Evolutionary conservation across 148 eudicot genomes (phyloP).

Genomic region (Pouteria glomerata): DNA sequence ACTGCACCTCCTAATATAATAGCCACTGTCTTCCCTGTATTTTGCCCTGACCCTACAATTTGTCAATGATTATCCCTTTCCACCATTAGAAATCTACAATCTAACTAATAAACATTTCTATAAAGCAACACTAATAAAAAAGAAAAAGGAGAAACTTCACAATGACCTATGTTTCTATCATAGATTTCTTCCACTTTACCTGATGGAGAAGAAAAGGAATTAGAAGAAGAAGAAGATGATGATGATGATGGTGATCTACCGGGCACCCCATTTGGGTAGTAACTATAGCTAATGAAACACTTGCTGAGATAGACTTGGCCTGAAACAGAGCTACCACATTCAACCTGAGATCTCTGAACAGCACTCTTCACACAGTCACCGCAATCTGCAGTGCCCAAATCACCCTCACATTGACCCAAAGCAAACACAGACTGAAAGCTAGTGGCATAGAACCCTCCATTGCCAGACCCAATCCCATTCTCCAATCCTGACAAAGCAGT

Average conservation of each 20-base stretch:
- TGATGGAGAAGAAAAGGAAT: conserved; percentile 33
- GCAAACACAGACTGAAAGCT: conserved; percentile 58
- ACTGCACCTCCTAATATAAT: conserved; percentile 95
- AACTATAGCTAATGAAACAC: conserved; percentile 75
- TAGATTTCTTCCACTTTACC: conserved; percentile 25
- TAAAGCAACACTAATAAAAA: neutral
- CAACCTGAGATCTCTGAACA: conserved; percentile 79
- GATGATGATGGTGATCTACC: conserved; percentile 41
- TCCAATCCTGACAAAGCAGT: conserved; percentile 57
- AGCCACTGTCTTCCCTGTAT: conserved; percentile 87
- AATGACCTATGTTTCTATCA: neutral
- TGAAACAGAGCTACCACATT: conserved; percentile 71
- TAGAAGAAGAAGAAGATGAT: conserved; percentile 20
- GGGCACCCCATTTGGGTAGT: conserved; percentile 63
- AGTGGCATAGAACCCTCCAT: conserved; percentile 67
- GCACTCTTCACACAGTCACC: conserved; percentile 68
- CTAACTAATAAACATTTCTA: neutral
- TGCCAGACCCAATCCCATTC: conserved; percentile 50
- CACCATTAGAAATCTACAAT: neutral
- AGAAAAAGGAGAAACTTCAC: neutral
- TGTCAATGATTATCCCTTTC: neutral
- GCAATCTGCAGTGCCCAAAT: conserved; percentile 70
- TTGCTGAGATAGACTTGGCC: conserved; percentile 79
- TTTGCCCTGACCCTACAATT: conserved; percentile 52
- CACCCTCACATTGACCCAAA: conserved; percentile 89